Evolutionary conservation across 1,284 basidiomycete genomes (phyloP), one percentile per base, ranked within the genome.

Genomic region (Fomes fomentarius): DNA sequence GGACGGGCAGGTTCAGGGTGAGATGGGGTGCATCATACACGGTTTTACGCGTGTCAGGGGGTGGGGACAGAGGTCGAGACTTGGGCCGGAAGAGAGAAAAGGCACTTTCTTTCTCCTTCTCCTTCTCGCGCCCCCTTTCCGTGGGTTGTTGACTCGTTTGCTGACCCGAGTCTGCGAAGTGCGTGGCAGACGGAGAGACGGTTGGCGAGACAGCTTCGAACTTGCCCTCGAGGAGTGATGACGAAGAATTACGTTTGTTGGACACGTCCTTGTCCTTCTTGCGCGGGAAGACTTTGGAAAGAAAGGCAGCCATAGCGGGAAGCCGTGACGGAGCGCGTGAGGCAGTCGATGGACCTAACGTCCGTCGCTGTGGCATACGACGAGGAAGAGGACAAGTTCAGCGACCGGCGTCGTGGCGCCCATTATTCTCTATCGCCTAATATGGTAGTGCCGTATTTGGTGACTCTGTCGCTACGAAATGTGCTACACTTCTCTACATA

Each of bases 271-370:
- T 83, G 52, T 77, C 76, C 73, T 82, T 89, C 74, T 83, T 89
- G 71, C 87, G 82, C 72, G 84, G 83, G 65, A 90, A 86, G 63
- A 90, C 84, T 67, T 86, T 90, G 71, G 84, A 83, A 64, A 90
- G 72, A 75, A 90, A 87, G 59, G 86, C 85, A 68, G 86, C 84
- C 87, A 89, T 89, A 44, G 65, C 63, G 63, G 22, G 33, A 14
- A 22, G 22, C 24, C 34, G 43, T 33, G 26, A 39, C 42, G 12
- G 19, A 34, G 28, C 38, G 19, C 17, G 22, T 41, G 22, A 35
- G 47, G 49, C 55, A 52, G 42, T 35, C 49, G 50, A 34, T 15
- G 59, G 59, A 61, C 59, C 59, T 61, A 46, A 54, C 59, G 59
- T 61, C 59, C 59, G 50, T 53, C 48, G 53, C 56, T 50, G 56